A percentile compares a stretch with the other conserved stretches of the same genome.
Conservation (phyloP, 2,329 filamentous ascomycete species). For the Exophiala xenobiotica region DNA sequence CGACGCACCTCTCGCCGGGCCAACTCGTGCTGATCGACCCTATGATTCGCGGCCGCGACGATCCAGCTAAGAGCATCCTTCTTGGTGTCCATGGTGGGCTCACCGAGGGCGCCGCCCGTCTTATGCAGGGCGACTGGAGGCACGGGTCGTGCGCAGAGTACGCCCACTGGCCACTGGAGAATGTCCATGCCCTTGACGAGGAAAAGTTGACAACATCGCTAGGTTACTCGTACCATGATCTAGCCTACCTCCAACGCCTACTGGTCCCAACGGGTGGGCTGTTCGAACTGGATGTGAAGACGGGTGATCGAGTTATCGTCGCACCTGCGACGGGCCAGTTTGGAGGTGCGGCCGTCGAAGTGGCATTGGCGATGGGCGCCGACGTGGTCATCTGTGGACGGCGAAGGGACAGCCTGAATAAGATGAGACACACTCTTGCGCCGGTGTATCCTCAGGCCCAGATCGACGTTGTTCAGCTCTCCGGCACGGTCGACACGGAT, state of each 20-base stretch:
- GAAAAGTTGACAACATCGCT: conserved; percentile 14
- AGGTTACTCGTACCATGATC: conserved; percentile 42
- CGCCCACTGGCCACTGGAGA: conserved; percentile 39
- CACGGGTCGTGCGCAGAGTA: conserved; percentile 40
- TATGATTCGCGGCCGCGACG: conserved; percentile 39
- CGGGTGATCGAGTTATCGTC: conserved; percentile 50
- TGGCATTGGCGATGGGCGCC: conserved; percentile 50
- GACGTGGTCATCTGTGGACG: conserved; percentile 52
- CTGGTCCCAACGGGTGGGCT: conserved; percentile 46
- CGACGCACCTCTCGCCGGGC: conserved; percentile 36
- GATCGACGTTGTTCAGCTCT: conserved; percentile 43
- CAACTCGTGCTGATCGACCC: conserved; percentile 42
- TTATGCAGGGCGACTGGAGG: conserved; percentile 39
- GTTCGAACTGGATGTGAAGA: conserved; percentile 39
- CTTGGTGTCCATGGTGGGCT: conserved; percentile 32
- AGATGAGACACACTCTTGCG: neutral
- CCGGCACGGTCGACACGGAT: conserved; percentile 42
- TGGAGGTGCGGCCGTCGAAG: conserved; percentile 48
- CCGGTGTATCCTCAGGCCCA: conserved; percentile 14
- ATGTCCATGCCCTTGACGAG: conserved; percentile 37
- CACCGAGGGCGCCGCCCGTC: too few relatives aligned
- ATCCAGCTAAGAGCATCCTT: conserved; percentile 29
- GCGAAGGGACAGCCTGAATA: conserved; percentile 31
- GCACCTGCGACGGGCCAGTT: conserved; percentile 51
- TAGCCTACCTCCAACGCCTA: conserved; percentile 38